These are phyloP conservation scores for Echinosophora koreensis DNA, from an alignment of 306 rosid species.

Conservation along the genomic window DNA sequence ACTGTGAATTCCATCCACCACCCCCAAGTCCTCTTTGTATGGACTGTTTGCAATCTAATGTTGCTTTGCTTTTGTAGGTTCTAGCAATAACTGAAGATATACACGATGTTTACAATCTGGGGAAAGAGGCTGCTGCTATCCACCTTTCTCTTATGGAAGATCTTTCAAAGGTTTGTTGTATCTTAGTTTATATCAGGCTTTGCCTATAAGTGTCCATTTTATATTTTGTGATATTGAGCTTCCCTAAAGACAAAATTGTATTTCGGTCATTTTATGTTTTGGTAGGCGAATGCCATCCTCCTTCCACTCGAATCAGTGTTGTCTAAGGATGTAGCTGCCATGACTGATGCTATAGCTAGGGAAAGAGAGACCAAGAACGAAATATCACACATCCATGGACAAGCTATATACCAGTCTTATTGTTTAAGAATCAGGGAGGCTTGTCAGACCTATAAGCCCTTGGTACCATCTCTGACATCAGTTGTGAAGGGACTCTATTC, in stretches of 20 bases:
- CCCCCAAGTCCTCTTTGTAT: slow-evolving; percentile 25
- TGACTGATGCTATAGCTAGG: slow-evolving; percentile 80
- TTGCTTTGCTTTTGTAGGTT: slow-evolving; percentile 60
- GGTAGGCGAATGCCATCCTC: slow-evolving; percentile 82
- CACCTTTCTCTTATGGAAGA: slow-evolving; percentile 87
- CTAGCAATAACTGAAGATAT: slow-evolving; percentile 93
- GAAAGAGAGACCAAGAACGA: slow-evolving; percentile 84
- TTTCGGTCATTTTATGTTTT: slow-evolving; percentile 49
- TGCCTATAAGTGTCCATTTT: neutral
- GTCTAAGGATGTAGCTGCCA: slow-evolving; percentile 92
- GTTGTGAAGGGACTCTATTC: slow-evolving; percentile 90
- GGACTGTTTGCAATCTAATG: slow-evolving; percentile 30
- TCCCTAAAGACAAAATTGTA: slow-evolving; percentile 40
- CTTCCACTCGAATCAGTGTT: slow-evolving; percentile 91
- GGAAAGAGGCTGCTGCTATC: slow-evolving; percentile 88
- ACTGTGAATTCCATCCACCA: slow-evolving; percentile 33
- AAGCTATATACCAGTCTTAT: slow-evolving; percentile 95
- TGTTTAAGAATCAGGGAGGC: slow-evolving; percentile 81
- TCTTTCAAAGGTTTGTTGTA: slow-evolving; percentile 72
- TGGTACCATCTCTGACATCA: slow-evolving; percentile 74
- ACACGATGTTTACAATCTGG: slow-evolving; percentile 88
- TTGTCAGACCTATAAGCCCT: slow-evolving; percentile 76
- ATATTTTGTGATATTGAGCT: slow-evolving; percentile 36
- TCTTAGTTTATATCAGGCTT: slow-evolving; percentile 33
- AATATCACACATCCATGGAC: slow-evolving; percentile 90